Base-by-base conservation (phyloP, 805 yeast genomes). In the Scheffersomyces spartinae region DNA sequence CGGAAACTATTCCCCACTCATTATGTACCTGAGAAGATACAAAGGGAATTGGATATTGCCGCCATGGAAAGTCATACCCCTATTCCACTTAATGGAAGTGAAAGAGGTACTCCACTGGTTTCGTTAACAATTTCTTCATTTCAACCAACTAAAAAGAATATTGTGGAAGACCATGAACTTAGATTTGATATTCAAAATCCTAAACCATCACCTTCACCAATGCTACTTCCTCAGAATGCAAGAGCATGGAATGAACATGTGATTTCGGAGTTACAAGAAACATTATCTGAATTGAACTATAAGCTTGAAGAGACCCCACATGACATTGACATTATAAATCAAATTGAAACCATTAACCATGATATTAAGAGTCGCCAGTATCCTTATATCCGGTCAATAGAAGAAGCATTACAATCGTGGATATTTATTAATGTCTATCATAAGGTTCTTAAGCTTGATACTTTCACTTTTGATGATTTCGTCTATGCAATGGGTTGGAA, bases 401-500 rank as follows among this genome's bases (percentile, higher is more conserved):
- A n/a, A 25, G 69, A 67, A 25, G 64, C 77, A 1, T 43, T 84
- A 13, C 86, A 81, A 39, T 47, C 67, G 3, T 84, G 94, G 94
- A 57, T 70, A 2, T 84, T 83, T 40, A 47, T 82, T 15, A 81
- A 81, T 44, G 64, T 80, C 26, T 83, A 74, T 46, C 70, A 73
- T 36, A 63, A 64, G 18, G 71, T 83, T 1, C 52, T 83, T 17
- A 43, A 64, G 4, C 50, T 84, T n/a, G 84, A 77, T 39, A 67
- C 78, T 0, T 75, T 81, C 39, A 75, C 88, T 0, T 81, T 79
- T 52, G 95, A 83, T 50, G 93, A 78, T 36, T 80, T 70, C 40
- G 43, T 77, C 6, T 68, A 70, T 28, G 74, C 71, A 7, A 45
- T 77, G 52, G 53, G 56, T 19, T 57, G 74, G 67, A 54, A 55